Base-by-base conservation (phyloP, 2,329 filamentous ascomycete species). In the Alternaria metachromatica region DNA sequence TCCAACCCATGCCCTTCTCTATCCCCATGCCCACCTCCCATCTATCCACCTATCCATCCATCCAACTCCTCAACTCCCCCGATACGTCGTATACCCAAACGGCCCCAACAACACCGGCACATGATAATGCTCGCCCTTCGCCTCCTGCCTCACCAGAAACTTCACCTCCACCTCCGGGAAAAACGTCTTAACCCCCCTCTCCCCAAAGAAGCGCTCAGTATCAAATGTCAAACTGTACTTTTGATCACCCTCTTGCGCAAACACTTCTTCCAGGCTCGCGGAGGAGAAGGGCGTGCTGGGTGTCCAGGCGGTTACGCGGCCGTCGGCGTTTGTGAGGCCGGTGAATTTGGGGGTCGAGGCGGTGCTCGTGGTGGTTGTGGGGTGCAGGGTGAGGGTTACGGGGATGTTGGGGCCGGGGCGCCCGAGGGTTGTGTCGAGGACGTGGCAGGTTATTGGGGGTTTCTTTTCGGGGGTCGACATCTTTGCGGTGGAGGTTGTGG, bases 11-110 rank as follows among this genome's bases (percentile, higher is more conserved):
- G 10, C 33, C 33, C 33, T 7, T 37, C 30, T 33, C 13, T 6
- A 2, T 33, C 30, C 13, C 13, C 30, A 33, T 30, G 6, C 30
- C 13, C 1, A 15, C 30, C 13, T 5, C 13, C 30, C 13, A 37
- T 4, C 33, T 9, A 37, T 37, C 7, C 33, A 15, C 7, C 33
- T 9, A 37, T 37, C 7, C 33, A 15, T 25, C 9, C 44, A 18
- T 48, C 20, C 20, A 37, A n/a, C 2, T 2, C 58, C n/a, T 66
- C 66, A 77, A 59, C 70, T 74, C 46, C 92, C 92, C 51, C 92
- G 84, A 80, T 96, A 96, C 10, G 92, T 95, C 44, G 90, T 92
- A 81, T 93, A 96, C 77, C 90, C 91, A 81, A 90, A 94, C 28
- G 92, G 92, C 67, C 90, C 89, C 81, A 95, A 78, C 78, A 96